Evolutionary conservation across 164 flowering plant genomes (phyloP).

Genomic region (Warburgia ugandensis): DNA sequence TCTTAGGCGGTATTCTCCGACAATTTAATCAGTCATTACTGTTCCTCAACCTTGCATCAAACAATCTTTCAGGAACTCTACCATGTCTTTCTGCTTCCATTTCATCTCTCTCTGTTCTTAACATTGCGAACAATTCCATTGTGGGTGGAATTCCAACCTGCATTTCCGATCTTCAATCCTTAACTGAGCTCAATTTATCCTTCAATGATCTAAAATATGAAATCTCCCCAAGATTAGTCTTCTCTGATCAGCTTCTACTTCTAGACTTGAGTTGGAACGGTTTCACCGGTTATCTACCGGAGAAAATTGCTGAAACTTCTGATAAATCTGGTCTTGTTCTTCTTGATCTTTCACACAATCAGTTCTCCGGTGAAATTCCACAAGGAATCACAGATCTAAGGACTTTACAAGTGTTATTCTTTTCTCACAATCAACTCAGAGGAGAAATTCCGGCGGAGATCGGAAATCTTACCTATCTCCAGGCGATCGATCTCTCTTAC

Average conservation of each 20-base stretch:
- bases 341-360: slow-evolving; percentile 76
- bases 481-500: slow-evolving; percentile 79
- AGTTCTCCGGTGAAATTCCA: slow-evolving; percentile 69
- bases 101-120: slow-evolving; percentile 45
- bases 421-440: slow-evolving; percentile 62
- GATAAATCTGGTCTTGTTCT: slow-evolving; percentile 72
- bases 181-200: slow-evolving; percentile 65
- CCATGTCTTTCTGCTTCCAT: slow-evolving; percentile 57
- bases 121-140: slow-evolving; percentile 57
- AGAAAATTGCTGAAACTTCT: slow-evolving; percentile 39
- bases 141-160: slow-evolving; percentile 83
- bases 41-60: slow-evolving; percentile 48
- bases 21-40: slow-evolving; percentile 52
- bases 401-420: slow-evolving; percentile 76
- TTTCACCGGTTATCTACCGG: slow-evolving; percentile 67
- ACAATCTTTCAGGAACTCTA: slow-evolving; percentile 62
- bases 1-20: slow-evolving; percentile 37
- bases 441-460: slow-evolving; percentile 81
- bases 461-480: slow-evolving; percentile 85
- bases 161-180: slow-evolving; percentile 39
- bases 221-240: slow-evolving; percentile 64
- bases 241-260: slow-evolving; percentile 54
- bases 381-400: slow-evolving; percentile 60
- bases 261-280: slow-evolving; percentile 77
- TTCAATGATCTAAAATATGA: slow-evolving; percentile 42